Conservation (phyloP, 176 grass and related monocot species). For the Juncus effusus region DNA sequence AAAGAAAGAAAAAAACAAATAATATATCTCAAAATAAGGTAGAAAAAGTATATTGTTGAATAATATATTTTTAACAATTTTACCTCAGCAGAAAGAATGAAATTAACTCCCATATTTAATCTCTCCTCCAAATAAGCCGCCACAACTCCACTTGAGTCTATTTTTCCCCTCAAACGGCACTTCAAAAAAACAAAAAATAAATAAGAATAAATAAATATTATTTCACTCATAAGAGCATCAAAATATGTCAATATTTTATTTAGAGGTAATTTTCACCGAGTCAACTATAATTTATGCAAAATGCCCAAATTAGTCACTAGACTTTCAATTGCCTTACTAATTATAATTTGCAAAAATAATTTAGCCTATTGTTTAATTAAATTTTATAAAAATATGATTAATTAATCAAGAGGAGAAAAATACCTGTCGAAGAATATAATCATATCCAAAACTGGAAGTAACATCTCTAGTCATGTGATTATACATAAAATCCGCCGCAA, state of each 20-base stretch:
- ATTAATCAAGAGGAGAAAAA: conserved; percentile 10
- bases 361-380: too few species aligned
- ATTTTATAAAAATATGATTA: too few species aligned
- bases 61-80: background rate
- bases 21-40: too few species aligned
- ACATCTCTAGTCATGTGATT: conserved; percentile 93
- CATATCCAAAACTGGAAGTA: conserved; percentile 91
- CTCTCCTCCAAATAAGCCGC: conserved; percentile 82
- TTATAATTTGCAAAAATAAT: too few species aligned
- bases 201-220: background rate
- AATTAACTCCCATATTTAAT: conserved; percentile 98
- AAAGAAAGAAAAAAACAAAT: conserved; percentile 5
- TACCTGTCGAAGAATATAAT: conserved; percentile 97
- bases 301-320: background rate
- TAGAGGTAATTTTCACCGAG: background rate
- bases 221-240: background rate
- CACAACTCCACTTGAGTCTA: conserved; percentile 86
- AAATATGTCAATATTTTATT: background rate
- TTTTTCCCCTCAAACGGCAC: conserved; percentile 90
- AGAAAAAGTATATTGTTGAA: too few species aligned
- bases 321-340: background rate
- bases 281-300: too few species aligned
- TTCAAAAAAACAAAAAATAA: conserved; percentile 35
- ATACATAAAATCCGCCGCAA: conserved; percentile 97
- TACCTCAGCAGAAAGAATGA: conserved; percentile 95